phyloP scores from a whole-genome alignment of 108 stramenopile species.

The Schizochytrium sp. region DNA sequence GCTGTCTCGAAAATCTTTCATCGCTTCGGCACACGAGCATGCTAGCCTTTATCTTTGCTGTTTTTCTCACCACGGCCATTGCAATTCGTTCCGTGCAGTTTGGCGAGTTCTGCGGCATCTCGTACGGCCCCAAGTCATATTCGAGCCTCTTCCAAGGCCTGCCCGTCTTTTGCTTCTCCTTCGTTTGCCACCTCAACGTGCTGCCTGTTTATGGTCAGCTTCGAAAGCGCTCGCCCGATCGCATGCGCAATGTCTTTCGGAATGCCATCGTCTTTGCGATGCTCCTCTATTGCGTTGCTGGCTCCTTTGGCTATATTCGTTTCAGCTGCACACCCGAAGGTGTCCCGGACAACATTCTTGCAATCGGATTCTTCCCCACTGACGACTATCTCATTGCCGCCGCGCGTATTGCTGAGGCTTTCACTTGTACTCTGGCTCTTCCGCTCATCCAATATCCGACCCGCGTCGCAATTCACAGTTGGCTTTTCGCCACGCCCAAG shows the following conservation, averaged over 20 bases:
- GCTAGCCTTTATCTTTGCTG: slow-evolving; percentile 6
- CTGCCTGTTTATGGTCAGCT: slow-evolving; percentile 3
- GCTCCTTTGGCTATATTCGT: not conserved
- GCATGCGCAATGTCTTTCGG: not conserved
- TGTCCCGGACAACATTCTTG: slow-evolving; percentile 10
- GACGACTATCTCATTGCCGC: not conserved
- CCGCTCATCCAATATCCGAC: slow-evolving; percentile 10
- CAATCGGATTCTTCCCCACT: not conserved
- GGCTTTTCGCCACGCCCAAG: not conserved
- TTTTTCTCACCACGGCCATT: not conserved
- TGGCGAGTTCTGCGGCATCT: not conserved
- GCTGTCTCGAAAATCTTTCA: not conserved
- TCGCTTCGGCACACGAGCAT: slow-evolving; percentile 15
- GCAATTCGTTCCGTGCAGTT: not conserved
- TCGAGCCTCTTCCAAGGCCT: not conserved
- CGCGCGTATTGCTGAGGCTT: not conserved
- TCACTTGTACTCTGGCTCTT: not conserved
- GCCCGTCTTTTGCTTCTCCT: slow-evolving; percentile 11
- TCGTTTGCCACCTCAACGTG: slow-evolving; percentile 4
- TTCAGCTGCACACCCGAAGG: not conserved
- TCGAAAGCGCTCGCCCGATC: not conserved
- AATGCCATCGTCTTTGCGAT: slow-evolving; percentile 13
- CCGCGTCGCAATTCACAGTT: not conserved
- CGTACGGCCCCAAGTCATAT: not conserved
- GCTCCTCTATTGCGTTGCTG: not conserved